phyloP scores from a whole-genome alignment of 2,329 filamentous ascomycete species.

The Exserohilum turcica region DNA sequence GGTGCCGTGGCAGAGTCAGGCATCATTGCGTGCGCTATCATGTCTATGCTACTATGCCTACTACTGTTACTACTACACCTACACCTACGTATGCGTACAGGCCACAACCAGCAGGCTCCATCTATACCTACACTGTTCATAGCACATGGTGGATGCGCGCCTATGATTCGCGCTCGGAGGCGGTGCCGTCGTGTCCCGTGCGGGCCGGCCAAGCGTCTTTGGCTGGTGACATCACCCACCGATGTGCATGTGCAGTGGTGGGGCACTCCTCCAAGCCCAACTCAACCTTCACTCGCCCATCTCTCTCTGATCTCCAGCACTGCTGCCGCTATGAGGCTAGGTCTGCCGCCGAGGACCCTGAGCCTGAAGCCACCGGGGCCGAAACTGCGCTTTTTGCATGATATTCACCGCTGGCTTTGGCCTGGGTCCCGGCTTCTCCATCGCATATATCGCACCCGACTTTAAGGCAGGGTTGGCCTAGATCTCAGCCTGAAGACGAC shows the following conservation, averaged over 20 bases:
- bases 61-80: too few species aligned
- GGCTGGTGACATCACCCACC: slow-evolving; percentile 9
- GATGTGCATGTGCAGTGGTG: slow-evolving; percentile 1
- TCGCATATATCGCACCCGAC: slow-evolving; percentile 1
- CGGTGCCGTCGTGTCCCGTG: not conserved
- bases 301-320: slow-evolving; percentile 8
- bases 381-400: slow-evolving; percentile 10
- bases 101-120: slow-evolving; percentile 3
- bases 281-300: slow-evolving; percentile 6
- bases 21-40: not conserved
- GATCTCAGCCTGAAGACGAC: slow-evolving; percentile 6
- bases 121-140: too few species aligned
- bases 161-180: slow-evolving; percentile 5
- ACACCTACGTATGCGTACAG: too few species aligned
- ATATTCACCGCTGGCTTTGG: not conserved
- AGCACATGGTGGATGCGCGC: not conserved
- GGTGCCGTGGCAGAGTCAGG: not conserved
- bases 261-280: not conserved
- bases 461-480: slow-evolving; percentile 9
- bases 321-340: slow-evolving; percentile 9
- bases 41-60: too few species aligned
- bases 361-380: slow-evolving; percentile 9
- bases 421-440: slow-evolving; percentile 7
- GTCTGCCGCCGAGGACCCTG: slow-evolving; percentile 1
- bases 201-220: slow-evolving; percentile 6